Evolutionary conservation across 176 grass and related monocot genomes (phyloP), one percentile per base, ranked within the genome.

Genomic region (Olyra latifolia): DNA sequence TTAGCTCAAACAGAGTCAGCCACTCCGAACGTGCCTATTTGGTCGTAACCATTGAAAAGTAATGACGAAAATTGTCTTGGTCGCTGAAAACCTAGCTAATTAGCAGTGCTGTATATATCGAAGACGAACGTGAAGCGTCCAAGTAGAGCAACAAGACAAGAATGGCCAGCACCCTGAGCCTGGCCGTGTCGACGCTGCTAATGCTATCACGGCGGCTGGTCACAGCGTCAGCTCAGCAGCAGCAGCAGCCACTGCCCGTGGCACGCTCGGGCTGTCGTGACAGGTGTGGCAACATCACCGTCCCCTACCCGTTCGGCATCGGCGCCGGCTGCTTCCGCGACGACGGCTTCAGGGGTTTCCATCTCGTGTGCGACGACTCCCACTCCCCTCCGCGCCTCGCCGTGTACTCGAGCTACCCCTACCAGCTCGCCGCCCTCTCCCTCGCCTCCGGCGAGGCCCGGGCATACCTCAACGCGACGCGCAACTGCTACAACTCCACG

Each of bases 261-360:
- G 70, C 88, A 1, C 82, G 39, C 9, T 82, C 74, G 10, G 87
- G 82, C 22, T 95, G 89, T 64, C 62, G 5, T 8, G 75, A 75
- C 48, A 92, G 32, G 44, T 89, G 89, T 46, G 93, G 90, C 19
- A 54, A 86, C 71, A 61, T 86, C 40, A 84, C 29, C 49, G 1
- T 96, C 13, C 87, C 87, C 5, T 92, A 92, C 78, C 93, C 93
- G 0, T 92, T 90, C 25, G 93, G 87, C 69, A 85, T 95, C 22
- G 74, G 80, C 40, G 48, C 70, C 5, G 7, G 46, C 20, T 95
- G 90, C 80, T 85, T 42, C 70, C 54, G 81, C 9, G 64, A 73
- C 17, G 52, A 19, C 48, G 17, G 8, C 19, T 1, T 17, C 9
- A 0, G 0, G 0, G 45, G 30, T 58, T 90, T 86, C 70, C 0